Evolutionary conservation across 177 flowering plant species (phyloP).

Genomic region (Vitis hybrid): DNA sequence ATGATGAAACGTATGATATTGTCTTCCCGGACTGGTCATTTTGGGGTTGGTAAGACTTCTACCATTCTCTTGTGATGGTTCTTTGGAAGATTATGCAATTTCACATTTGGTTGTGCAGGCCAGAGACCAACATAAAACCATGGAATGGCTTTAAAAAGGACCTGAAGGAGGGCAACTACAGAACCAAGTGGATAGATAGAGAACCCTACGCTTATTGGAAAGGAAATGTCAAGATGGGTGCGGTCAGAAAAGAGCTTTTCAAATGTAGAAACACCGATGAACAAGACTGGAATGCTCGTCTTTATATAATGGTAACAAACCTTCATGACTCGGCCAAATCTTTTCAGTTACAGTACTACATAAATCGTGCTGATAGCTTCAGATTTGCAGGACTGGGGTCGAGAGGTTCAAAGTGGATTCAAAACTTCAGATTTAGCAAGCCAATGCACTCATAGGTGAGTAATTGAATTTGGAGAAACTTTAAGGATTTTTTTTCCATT

Average conservation of each 20-base stretch:
- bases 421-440: conserved; percentile 1
- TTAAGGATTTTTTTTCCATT: not conserved
- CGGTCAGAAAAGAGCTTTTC: conserved; percentile 2
- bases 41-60: conserved; percentile 21
- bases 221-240: conserved; percentile 2
- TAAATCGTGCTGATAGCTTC: too few relatives aligned
- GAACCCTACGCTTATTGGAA: conserved; percentile 20
- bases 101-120: conserved; percentile 1
- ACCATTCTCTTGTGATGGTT: not conserved
- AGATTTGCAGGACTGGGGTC: conserved; percentile 6
- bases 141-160: conserved; percentile 5
- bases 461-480: too few relatives aligned
- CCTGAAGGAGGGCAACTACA: conserved; percentile 5
- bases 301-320: not conserved
- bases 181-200: conserved; percentile 6
- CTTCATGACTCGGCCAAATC: too few relatives aligned
- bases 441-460: conserved; percentile 15
- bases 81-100: too few relatives aligned
- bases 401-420: conserved; percentile 3
- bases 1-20: conserved; percentile 6
- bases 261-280: conserved; percentile 3
- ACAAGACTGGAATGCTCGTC: conserved; percentile 17
- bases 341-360: too few relatives aligned
- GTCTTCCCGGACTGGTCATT: conserved; percentile 25
- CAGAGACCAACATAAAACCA: conserved; percentile 15